Base-by-base conservation (phyloP, 768 basidiomycete species). In the Russula foetens region DNA sequence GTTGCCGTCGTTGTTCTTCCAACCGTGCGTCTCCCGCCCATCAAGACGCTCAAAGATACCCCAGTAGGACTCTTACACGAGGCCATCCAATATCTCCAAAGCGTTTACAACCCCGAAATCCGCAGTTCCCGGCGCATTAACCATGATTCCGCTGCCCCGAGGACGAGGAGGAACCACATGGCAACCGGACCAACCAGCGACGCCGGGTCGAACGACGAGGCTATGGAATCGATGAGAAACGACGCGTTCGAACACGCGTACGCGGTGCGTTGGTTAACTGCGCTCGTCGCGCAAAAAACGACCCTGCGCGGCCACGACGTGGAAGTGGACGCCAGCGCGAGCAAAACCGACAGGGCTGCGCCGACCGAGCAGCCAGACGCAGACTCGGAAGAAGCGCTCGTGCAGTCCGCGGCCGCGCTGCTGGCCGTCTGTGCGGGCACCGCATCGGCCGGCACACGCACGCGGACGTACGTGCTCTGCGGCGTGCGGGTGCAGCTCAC, bases 241-340 rank as follows among this genome's bases (percentile, higher is more conserved):
- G 90, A 93, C 68, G 56, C 75, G 1, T 92, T 87, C 69, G 92
- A 94, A 71, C 80, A 85, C 9, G 70, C 79, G 0, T 84, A 85
- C 55, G 78, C 85, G 0, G 78, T 90, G 3, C 81, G 79, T 59
- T 95, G 92, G 92, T 76, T 93, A 15, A 88, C 82, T 4, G 74
- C 80, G 2, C 77, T 93, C 51, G 73, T 92, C 44, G 54, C 58
- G 7, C 39, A 29, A 71, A 60, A 39, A 14, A 56, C 35, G 17
- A 39, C 44, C 35, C 26, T 23, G 4, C 21, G 1, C 31, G 0
- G 19, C n/a, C 7, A 44, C 15, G 12, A 33, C 24, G 24, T n/a
- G 6, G 19, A 11, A 3, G 35, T 35, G 35, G 14, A 46, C 14
- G 45, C 28, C 17, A 17, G 9, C 47, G 6, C 23, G 23, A 70